Evolutionary conservation across 2,329 filamentous ascomycete genomes (phyloP), one percentile per base, ranked within the genome.

Genomic region (Paraphaeosphaeria minitans): DNA sequence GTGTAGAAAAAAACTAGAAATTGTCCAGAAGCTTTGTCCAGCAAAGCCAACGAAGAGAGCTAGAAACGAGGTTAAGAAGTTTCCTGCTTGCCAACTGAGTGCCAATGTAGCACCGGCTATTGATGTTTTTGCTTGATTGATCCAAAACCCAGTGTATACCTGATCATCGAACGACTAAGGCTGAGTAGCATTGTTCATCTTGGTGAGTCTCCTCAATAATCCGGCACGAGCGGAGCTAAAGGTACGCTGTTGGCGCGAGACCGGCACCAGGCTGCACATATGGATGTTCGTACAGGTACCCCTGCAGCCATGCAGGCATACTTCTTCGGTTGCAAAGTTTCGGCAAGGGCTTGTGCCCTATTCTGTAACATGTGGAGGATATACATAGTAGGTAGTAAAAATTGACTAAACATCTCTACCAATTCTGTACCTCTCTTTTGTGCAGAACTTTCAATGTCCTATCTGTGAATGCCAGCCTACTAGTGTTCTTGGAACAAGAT

Each of bases 1-100:
- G 48, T 66, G 63, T 1, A 69, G 45, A 3, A 59, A 4, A 22
- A 53, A 64, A 16, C 67, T 53, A 8, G 33, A 7, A 21, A 68
- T 48, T 2, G 56, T 62, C 68, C 68, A 69, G 7, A 66, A 53
- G 22, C 62, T 58, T 7, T 58, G 53, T 0, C 62, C 64, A 6
- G 59, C 54, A 4, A 58, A 33, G 12, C 56, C 54, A 2, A 69
- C 57, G 37, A 57, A 71, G 13, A 69, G 51, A n/a, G 68, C 68
- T 5, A 68, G 57, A 31, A 72, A 70, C 0, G 68, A 63, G 27
- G 70, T 67, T 1, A 69, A 42, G 3, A 70, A 35, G 3, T 48
- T 60, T 5, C 67, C 67, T 22, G 49, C 45, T 5, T 53, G 45
- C 2, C 57, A 56, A 14, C 46, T 33, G 1, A 71, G 39, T 3